These are phyloP conservation scores for Alternaria sp. DNA, from an alignment of 2,329 filamentous ascomycete genomes.

Conservation along the genomic window DNA sequence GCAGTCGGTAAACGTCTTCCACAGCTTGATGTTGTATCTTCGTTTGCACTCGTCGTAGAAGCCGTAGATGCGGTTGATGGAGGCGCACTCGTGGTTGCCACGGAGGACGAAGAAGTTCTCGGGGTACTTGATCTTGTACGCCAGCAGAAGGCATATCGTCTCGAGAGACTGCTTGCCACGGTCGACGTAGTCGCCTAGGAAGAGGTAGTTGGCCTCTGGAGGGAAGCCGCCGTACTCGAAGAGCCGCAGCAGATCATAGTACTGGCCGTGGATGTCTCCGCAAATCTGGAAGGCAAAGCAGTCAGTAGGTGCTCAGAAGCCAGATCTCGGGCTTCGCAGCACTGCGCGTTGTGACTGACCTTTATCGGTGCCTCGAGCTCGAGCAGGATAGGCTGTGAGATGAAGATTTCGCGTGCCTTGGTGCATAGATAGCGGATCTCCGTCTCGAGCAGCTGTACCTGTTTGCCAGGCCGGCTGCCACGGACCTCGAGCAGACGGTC, in stretches of 20 bases:
- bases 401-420: constrained; percentile 99
- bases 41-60: constrained; percentile 99
- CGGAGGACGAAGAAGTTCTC: constrained; percentile 99
- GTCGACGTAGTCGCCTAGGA: constrained; percentile 98
- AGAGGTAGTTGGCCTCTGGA: constrained; percentile 98
- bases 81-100: constrained; percentile 98
- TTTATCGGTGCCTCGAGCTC: constrained; percentile 99
- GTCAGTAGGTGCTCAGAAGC: constrained; percentile 20
- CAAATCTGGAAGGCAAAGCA: constrained; percentile 72
- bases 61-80: constrained; percentile 98
- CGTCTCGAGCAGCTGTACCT: constrained; percentile 93
- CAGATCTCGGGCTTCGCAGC: neutral
- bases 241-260: constrained; percentile 94
- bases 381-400: constrained; percentile 96
- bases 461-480: constrained; percentile 96
- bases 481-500: constrained; percentile 96
- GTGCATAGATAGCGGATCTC: constrained; percentile 98
- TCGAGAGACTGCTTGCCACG: constrained; percentile 99
- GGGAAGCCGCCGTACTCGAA: constrained; percentile 99
- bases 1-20: constrained; percentile 99
- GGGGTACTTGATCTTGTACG: constrained; percentile 99
- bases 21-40: constrained; percentile 98
- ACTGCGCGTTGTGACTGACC: constrained; percentile 62
- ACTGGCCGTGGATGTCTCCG: constrained; percentile 98
- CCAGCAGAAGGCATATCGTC: constrained; percentile 94